These are phyloP conservation scores for Boletellus sp. DNA, from an alignment of 1,284 basidiomycete genomes.

Conservation along the genomic window DNA sequence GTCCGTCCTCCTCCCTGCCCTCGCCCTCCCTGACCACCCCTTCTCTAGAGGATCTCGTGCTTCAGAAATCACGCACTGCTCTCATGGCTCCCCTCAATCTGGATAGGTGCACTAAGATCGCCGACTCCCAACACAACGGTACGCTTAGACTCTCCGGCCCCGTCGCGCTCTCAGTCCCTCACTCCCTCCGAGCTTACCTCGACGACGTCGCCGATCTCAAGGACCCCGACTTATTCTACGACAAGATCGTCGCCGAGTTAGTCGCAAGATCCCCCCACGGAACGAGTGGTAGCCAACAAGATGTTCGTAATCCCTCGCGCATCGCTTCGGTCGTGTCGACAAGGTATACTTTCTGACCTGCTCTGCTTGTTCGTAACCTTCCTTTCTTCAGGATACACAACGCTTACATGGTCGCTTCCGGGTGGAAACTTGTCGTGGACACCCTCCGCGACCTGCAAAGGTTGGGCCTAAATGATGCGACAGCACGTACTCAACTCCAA, in stretches of 20 bases:
- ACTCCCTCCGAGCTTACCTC: slow-evolving; percentile 46
- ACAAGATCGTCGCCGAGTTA: slow-evolving; percentile 53
- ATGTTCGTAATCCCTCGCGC: slow-evolving; percentile 42
- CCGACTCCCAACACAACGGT: slow-evolving; percentile 70
- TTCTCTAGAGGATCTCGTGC: slow-evolving; percentile 61
- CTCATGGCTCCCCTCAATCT: slow-evolving; percentile 61
- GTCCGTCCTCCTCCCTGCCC: slow-evolving; percentile 35
- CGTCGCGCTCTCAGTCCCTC: slow-evolving; percentile 3
- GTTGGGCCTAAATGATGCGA: slow-evolving; percentile 51
- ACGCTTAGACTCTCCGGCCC: slow-evolving; percentile 16
- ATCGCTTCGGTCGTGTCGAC: slow-evolving; percentile 56
- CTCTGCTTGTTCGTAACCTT: slow-evolving; percentile 1
- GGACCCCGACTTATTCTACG: slow-evolving; percentile 57
- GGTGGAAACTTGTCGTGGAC: slow-evolving; percentile 65
- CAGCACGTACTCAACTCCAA: slow-evolving; percentile 49
- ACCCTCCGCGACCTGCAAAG: slow-evolving; percentile 50
- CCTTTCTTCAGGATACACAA: slow-evolving; percentile 63
- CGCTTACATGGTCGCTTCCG: slow-evolving; percentile 69
- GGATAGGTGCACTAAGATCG: slow-evolving; percentile 59
- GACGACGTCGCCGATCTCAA: slow-evolving; percentile 64
- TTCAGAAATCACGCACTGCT: slow-evolving; percentile 49
- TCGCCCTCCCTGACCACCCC: slow-evolving; percentile 3
- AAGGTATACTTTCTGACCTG: slow-evolving; percentile 40
- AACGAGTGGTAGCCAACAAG: slow-evolving; percentile 34
- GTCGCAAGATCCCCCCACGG: slow-evolving; percentile 40